These are phyloP conservation scores for Pseudocercospora ulei DNA, from an alignment of 2,329 filamentous ascomycete genomes.

Conservation along the genomic window DNA sequence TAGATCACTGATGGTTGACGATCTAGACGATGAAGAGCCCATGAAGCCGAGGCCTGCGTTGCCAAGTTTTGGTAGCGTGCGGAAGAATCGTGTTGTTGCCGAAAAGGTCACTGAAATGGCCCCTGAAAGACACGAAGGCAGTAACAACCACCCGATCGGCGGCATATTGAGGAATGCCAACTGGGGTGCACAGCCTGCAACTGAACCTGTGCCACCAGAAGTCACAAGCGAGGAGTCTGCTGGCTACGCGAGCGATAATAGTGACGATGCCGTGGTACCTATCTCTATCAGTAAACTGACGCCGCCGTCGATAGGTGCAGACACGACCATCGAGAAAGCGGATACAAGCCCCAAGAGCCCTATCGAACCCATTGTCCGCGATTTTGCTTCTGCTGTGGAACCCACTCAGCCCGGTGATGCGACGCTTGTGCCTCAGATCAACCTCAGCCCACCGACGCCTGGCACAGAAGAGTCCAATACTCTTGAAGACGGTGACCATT, in stretches of 20 bases:
- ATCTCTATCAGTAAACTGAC: conserved; percentile 11
- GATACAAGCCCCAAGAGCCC: conserved; percentile 10
- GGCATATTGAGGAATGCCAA: conserved; percentile 48
- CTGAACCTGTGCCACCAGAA: conserved; percentile 59
- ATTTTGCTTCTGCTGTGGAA: conserved; percentile 20
- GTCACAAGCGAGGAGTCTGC: conserved; percentile 59
- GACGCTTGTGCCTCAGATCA: conserved; percentile 29
- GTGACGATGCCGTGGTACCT: conserved; percentile 20
- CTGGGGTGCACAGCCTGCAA: conserved; percentile 34
- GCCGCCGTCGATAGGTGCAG: conserved; percentile 12
- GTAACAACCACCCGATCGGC: conserved; percentile 53
- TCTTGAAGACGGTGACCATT: conserved; percentile 15
- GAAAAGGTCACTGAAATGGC: conserved; percentile 46
- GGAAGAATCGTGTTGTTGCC: conserved; percentile 40
- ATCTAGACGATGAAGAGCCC: conserved; percentile 50
- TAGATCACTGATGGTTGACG: conserved; percentile 33
- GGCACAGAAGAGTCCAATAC: conserved; percentile 26
- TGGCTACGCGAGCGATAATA: conserved; percentile 53
- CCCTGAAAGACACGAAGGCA: conserved; percentile 42
- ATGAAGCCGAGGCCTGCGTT: conserved; percentile 67
- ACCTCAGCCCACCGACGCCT: conserved; percentile 33
- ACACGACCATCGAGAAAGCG: conserved; percentile 6
- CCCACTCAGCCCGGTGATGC: conserved; percentile 9
- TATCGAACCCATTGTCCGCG: conserved; percentile 19
- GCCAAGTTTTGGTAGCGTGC: conserved; percentile 64